Conservation (phyloP, 305 asterid species). For the Fraxinus sp. region DNA sequence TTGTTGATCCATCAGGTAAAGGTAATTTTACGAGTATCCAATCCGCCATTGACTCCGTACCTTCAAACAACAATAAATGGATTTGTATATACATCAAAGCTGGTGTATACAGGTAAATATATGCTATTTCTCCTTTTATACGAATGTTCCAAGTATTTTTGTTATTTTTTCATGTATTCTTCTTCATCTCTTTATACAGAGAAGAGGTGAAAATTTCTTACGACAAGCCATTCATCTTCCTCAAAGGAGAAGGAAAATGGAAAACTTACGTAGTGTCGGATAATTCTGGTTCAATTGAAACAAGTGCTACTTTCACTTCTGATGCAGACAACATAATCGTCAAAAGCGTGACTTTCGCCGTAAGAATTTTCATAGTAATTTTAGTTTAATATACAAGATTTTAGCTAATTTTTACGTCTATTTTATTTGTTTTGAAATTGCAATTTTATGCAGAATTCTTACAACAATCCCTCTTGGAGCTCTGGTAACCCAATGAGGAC, state of each 20-base stretch:
- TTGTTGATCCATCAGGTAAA: conserved; percentile 51
- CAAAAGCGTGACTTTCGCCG: conserved; percentile 49
- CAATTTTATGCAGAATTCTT: conserved; percentile 44
- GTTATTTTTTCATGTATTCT: not conserved
- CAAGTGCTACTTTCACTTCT: conserved; percentile 54
- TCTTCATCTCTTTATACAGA: conserved; percentile 27
- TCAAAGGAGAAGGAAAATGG: conserved; percentile 45
- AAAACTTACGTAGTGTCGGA: conserved; percentile 48
- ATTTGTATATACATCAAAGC: conserved; percentile 41
- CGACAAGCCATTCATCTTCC: conserved; percentile 46
- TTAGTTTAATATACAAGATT: not conserved
- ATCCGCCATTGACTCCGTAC: conserved; percentile 57
- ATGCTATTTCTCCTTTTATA: not conserved
- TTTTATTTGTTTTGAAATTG: not conserved
- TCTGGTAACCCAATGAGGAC: conserved; percentile 8
- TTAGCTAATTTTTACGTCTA: not conserved
- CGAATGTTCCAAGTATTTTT: not conserved
- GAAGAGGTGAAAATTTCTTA: conserved; percentile 48
- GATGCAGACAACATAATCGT: conserved; percentile 53
- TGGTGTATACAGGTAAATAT: conserved; percentile 40
- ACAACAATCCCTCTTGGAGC: conserved; percentile 33
- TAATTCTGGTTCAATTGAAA: conserved; percentile 30
- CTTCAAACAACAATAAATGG: conserved; percentile 45
- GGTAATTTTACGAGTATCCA: conserved; percentile 52
- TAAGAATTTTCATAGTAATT: conserved; percentile 17